Evolutionary conservation across 139 green algal species (phyloP).

Genomic region (Prasinococcaceae sp.): DNA sequence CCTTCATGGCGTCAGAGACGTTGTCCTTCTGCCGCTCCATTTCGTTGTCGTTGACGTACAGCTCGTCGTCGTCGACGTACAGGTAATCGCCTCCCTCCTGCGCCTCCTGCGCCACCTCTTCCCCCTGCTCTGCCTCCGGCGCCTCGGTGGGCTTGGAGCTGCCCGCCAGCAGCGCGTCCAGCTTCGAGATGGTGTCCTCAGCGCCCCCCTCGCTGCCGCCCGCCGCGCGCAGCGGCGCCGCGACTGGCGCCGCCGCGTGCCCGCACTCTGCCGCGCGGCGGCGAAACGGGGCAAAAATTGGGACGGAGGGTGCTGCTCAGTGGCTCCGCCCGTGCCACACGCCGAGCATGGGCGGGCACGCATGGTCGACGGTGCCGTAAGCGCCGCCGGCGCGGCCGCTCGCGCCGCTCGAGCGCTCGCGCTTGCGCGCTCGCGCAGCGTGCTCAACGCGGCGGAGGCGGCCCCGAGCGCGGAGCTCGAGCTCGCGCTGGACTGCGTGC

Average conservation of each 20-base stretch:
- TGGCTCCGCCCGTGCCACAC: background rate
- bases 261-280: background rate
- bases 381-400: too few relatives aligned
- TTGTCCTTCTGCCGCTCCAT: background rate
- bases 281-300: background rate
- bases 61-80: background rate
- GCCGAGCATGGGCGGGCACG: background rate
- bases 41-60: background rate
- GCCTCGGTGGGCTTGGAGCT: background rate
- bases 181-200: background rate
- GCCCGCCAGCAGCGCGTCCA: background rate
- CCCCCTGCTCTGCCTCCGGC: background rate
- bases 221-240: too few relatives aligned
- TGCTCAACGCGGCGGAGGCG: too few relatives aligned
- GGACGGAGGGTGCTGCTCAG: too few relatives aligned
- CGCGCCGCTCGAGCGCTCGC: background rate
- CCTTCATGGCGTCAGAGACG: background rate
- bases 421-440: background rate
- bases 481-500: too few relatives aligned
- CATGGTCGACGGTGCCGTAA: background rate
- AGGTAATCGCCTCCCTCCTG: too few relatives aligned
- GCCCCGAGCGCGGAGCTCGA: too few relatives aligned
- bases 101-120: background rate
- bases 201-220: background rate
- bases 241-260: background rate